phyloP scores from a whole-genome alignment of 768 basidiomycete genomes.

The Mycena amicta region DNA sequence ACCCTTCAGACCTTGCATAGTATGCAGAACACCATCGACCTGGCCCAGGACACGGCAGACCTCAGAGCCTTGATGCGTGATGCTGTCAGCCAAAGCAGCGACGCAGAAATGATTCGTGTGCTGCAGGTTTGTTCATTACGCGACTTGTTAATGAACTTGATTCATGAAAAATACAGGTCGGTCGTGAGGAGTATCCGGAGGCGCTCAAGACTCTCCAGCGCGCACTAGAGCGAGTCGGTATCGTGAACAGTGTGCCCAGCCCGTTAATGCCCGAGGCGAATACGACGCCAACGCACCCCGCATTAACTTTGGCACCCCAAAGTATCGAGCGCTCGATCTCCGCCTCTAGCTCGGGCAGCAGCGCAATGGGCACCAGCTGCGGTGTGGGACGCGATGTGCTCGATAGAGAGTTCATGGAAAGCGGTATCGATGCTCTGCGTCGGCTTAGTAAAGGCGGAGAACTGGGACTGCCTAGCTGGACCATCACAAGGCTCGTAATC shows the following conservation, averaged over 20 bases:
- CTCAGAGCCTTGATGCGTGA: constrained; percentile 37
- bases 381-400: constrained; percentile 45
- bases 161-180: no score
- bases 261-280: constrained; percentile 1
- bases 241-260: constrained; percentile 17
- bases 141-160: no score
- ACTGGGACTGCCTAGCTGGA: constrained; percentile 65
- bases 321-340: constrained; percentile 23
- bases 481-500: constrained; percentile 62
- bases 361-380: constrained; percentile 15
- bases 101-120: constrained; percentile 45
- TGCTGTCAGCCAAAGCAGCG: constrained; percentile 43
- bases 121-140: constrained; percentile 43
- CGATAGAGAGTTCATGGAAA: constrained; percentile 71
- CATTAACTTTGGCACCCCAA: constrained; percentile 10
- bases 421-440: constrained; percentile 69
- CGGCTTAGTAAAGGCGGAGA: constrained; percentile 53
- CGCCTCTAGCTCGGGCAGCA: constrained; percentile 19
- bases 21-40: constrained; percentile 38
- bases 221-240: constrained; percentile 37
- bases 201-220: constrained; percentile 59
- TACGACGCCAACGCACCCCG: background rate
- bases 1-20: constrained; percentile 19
- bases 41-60: constrained; percentile 37
- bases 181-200: constrained; percentile 52